A percentile compares a stretch with the other conserved stretches of the same genome.
These are phyloP conservation scores for Phlebiopsis flavidoalba DNA, from an alignment of 768 basidiomycete genomes.

Conservation along the genomic window DNA sequence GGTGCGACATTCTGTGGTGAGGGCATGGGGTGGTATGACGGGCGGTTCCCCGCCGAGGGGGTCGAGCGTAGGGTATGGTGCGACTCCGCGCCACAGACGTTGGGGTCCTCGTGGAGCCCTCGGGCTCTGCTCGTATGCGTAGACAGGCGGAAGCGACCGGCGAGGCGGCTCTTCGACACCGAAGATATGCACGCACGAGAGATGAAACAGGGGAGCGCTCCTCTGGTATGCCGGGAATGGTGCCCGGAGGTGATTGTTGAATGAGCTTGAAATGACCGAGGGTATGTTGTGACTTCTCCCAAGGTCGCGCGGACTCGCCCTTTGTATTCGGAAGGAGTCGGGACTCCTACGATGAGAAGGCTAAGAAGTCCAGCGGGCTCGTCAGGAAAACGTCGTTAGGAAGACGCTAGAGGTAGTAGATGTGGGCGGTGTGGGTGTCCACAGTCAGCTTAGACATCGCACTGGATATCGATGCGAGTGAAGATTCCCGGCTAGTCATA, in stretches of 20 bases:
- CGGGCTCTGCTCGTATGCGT: neutral
- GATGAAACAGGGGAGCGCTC: conserved; percentile 9
- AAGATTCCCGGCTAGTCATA: conserved; percentile 10
- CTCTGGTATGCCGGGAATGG: conserved; percentile 13
- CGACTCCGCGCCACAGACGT: conserved; percentile 14
- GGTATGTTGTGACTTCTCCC: conserved; percentile 16
- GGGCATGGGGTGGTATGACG: conserved; percentile 1
- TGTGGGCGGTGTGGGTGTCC: conserved; percentile 4
- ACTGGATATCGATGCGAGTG: conserved; percentile 8
- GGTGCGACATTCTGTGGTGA: neutral
- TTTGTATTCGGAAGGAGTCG: neutral
- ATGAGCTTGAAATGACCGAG: conserved; percentile 7
- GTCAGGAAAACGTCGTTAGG: conserved; percentile 23
- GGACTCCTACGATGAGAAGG: conserved; percentile 17
- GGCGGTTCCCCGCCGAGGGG: conserved; percentile 1
- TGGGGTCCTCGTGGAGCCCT: neutral
- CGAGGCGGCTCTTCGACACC: conserved; percentile 1
- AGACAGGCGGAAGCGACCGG: conserved; percentile 9
- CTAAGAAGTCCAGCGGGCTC: conserved; percentile 26
- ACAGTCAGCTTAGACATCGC: conserved; percentile 6
- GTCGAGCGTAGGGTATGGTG: conserved; percentile 16
- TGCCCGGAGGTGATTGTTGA: neutral
- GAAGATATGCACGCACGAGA: conserved; percentile 7
- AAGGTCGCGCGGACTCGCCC: conserved; percentile 10
- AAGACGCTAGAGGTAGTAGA: conserved; percentile 9